phyloP scores from a whole-genome alignment of 805 yeast species.

The Candida awuae region DNA sequence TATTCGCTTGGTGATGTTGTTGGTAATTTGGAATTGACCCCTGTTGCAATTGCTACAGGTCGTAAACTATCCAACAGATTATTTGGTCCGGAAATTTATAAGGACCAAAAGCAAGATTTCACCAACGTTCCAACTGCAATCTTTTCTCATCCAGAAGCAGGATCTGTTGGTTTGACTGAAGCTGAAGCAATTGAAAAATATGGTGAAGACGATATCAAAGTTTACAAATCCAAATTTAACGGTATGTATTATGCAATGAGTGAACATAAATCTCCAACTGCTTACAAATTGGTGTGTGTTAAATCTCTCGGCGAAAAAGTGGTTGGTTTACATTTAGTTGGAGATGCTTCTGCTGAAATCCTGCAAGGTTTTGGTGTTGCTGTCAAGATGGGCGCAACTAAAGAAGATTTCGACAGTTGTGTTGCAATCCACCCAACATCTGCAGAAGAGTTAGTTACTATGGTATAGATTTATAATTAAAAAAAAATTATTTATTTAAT shows the following conservation, averaged over 20 bases:
- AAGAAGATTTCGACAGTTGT: constrained; percentile 87
- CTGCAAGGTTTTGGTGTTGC: constrained; percentile 99
- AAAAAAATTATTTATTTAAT: neutral
- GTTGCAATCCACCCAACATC: constrained; percentile 98
- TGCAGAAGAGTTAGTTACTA: constrained; percentile 94
- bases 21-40: constrained; percentile 90
- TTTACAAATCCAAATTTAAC: constrained; percentile 75
- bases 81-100: constrained; percentile 70
- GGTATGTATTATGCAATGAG: constrained; percentile 92
- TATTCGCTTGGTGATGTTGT: constrained; percentile 92
- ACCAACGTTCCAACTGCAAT: constrained; percentile 86
- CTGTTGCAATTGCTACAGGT: constrained; percentile 98
- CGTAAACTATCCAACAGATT: constrained; percentile 86
- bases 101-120: constrained; percentile 76
- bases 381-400: constrained; percentile 97
- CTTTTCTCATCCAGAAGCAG: constrained; percentile 98
- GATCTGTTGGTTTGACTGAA: constrained; percentile 83
- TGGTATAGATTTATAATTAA: constrained; percentile 28
- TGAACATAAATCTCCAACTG: constrained; percentile 74
- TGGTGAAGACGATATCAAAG: constrained; percentile 73
- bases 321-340: constrained; percentile 90
- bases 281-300: constrained; percentile 68
- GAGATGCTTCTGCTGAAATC: constrained; percentile 86
- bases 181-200: constrained; percentile 66
- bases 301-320: constrained; percentile 82